Evolutionary conservation across 306 rosid genomes (phyloP).

Genomic region (Fragaria ananassa): DNA sequence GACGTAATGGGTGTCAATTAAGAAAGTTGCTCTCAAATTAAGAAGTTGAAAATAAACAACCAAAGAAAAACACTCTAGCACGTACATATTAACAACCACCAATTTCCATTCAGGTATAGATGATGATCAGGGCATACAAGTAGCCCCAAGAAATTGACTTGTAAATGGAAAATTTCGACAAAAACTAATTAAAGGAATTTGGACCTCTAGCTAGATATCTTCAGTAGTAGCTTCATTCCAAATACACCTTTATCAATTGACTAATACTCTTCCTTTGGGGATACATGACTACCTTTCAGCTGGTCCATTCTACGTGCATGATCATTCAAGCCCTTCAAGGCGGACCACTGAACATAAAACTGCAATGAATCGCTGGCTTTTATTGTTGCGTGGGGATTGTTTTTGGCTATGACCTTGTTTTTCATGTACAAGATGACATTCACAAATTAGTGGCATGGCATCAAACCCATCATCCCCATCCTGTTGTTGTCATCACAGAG

Average conservation of each 20-base stretch:
- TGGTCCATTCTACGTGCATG: constrained; percentile 10
- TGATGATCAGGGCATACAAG: neutral
- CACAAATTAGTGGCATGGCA: neutral
- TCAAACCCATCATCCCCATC: constrained; percentile 12
- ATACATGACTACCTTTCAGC: neutral
- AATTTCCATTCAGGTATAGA: neutral
- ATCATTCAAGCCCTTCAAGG: constrained; percentile 1
- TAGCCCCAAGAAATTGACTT: neutral
- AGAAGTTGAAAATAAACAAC: neutral
- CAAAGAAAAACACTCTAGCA: neutral
- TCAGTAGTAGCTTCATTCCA: neutral
- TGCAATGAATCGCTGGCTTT: constrained; percentile 6
- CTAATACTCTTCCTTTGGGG: neutral
- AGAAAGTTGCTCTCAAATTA: neutral
- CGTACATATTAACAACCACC: neutral
- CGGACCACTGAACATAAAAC: constrained; percentile 3
- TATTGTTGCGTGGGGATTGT: constrained; percentile 3
- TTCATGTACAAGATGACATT: neutral
- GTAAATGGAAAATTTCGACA: no score
- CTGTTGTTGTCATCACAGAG: neutral
- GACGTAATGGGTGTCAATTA: neutral
- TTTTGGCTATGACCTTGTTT: neutral
- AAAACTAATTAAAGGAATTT: no score
- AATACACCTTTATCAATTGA: neutral
- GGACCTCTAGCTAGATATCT: neutral